Percentiles rank a stretch among this genome's conserved stretches.
Evolutionary conservation across 179 eudicot species (phyloP).

Genomic region (Sideroxylon spinosum): DNA sequence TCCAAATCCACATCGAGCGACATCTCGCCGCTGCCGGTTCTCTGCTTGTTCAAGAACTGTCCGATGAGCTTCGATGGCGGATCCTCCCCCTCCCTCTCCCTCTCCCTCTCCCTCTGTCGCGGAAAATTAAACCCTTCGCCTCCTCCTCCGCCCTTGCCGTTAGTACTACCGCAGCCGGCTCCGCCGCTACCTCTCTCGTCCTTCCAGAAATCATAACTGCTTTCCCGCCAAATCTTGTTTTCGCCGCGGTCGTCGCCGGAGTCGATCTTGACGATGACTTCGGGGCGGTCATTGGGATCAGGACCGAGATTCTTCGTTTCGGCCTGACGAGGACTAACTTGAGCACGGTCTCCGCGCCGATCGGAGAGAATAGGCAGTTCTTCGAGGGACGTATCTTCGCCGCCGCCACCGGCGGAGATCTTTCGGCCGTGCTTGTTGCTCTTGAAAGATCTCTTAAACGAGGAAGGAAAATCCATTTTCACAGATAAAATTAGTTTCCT

Average conservation of each 20-base stretch:
- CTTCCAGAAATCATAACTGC: slow-evolving; percentile 21
- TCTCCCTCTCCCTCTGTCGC: not conserved
- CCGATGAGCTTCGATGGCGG: slow-evolving; percentile 22
- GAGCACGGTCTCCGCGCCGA: not conserved
- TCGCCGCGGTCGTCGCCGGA: not conserved
- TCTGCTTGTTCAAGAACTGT: slow-evolving; percentile 14
- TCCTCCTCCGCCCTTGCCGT: not conserved
- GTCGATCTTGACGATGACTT: slow-evolving; percentile 20
- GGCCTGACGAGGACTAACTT: not conserved
- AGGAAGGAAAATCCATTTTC: slow-evolving; percentile 48
- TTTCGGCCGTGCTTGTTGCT: slow-evolving; percentile 22
- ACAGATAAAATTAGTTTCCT: too few species aligned
- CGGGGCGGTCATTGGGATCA: not conserved
- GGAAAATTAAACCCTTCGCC: slow-evolving; percentile 6
- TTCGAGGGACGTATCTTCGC: slow-evolving; percentile 13
- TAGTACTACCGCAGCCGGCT: too few species aligned
- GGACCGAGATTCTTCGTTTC: not conserved
- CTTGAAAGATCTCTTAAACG: slow-evolving; percentile 37
- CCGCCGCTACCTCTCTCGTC: not conserved
- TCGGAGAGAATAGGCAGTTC: slow-evolving; percentile 17
- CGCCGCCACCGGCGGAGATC: slow-evolving; percentile 21
- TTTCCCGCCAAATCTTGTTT: slow-evolving; percentile 8
- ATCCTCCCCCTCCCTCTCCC: slow-evolving; percentile 7
- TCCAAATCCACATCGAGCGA: slow-evolving; percentile 13
- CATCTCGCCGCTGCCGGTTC: slow-evolving; percentile 10